Percentiles rank a stretch among this genome's conserved stretches.
Evolutionary conservation across 1,139 yeast species (phyloP).

Genomic region (Saccharomycopsis hybrid): DNA sequence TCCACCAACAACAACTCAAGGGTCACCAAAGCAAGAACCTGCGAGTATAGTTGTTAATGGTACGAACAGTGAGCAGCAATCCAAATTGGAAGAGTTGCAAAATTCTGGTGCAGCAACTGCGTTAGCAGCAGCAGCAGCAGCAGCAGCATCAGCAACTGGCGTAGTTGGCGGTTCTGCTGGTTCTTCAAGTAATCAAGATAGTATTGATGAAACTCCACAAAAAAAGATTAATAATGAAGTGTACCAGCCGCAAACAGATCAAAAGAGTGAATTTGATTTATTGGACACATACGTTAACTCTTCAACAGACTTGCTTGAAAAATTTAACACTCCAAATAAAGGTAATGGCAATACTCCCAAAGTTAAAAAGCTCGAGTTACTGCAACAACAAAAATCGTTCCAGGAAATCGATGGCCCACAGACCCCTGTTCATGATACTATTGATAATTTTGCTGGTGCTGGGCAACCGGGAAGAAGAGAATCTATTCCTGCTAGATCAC

Average conservation of each 20-base stretch:
- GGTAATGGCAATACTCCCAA: background rate
- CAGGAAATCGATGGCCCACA: background rate
- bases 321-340: background rate
- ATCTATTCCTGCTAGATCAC: slow-evolving; percentile 17
- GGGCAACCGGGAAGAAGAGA: slow-evolving; percentile 9
- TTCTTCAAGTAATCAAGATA: too few species aligned
- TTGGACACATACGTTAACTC: slow-evolving; percentile 20
- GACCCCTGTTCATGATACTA: slow-evolving; percentile 4
- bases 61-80: too few species aligned
- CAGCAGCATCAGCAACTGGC: slow-evolving; percentile 23
- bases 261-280: too few species aligned
- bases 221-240: too few species aligned
- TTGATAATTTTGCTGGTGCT: background rate
- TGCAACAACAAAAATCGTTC: background rate
- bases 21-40: slow-evolving; percentile 6
- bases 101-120: slow-evolving; percentile 8
- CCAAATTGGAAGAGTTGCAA: background rate
- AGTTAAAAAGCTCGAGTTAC: background rate
- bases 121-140: slow-evolving; percentile 14
- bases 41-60: background rate
- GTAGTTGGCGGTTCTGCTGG: too few species aligned
- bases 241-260: too few species aligned
- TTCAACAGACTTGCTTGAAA: slow-evolving; percentile 15
- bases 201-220: too few species aligned
- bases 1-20: slow-evolving; percentile 16